These are phyloP conservation scores for Craterostigma plantagineum DNA, from an alignment of 257 asterid species.

Conservation along the genomic window DNA sequence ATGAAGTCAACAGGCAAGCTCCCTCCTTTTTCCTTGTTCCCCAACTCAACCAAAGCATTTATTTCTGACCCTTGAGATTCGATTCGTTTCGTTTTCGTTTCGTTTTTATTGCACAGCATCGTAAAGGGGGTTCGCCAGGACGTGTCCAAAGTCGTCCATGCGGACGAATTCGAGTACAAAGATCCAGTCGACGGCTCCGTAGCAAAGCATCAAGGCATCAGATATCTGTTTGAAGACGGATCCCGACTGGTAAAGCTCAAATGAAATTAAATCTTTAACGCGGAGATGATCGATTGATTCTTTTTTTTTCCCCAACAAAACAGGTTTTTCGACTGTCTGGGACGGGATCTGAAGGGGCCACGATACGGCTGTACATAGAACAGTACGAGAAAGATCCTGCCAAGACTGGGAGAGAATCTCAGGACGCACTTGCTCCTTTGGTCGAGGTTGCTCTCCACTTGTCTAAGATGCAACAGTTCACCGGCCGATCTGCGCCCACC, in stretches of 20 bases:
- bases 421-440: slow-evolving; percentile 83
- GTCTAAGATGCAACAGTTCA: slow-evolving; percentile 82
- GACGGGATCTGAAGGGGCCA: slow-evolving; percentile 98
- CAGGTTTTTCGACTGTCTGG: slow-evolving; percentile 99
- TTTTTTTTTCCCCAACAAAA: no score
- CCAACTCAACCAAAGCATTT: background rate
- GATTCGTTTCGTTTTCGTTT: no score
- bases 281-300: background rate
- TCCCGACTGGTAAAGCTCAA: slow-evolving; percentile 72
- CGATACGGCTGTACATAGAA: slow-evolving; percentile 89
- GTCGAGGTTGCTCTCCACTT: slow-evolving; percentile 89
- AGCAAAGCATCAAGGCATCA: slow-evolving; percentile 90
- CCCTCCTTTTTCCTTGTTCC: background rate
- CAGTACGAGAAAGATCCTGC: slow-evolving; percentile 81
- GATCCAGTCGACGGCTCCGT: slow-evolving; percentile 96
- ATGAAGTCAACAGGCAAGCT: slow-evolving; percentile 68
- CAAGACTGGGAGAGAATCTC: slow-evolving; percentile 71
- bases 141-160: slow-evolving; percentile 51
- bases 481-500: slow-evolving; percentile 86
- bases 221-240: slow-evolving; percentile 83
- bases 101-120: slow-evolving; percentile 26
- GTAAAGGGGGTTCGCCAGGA: slow-evolving; percentile 44
- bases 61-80: background rate
- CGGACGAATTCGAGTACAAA: slow-evolving; percentile 93
- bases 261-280: no score